Evolutionary conservation across 306 rosid species (phyloP), one percentile per base, ranked within the genome.

Genomic region (Vigna hirtella): DNA sequence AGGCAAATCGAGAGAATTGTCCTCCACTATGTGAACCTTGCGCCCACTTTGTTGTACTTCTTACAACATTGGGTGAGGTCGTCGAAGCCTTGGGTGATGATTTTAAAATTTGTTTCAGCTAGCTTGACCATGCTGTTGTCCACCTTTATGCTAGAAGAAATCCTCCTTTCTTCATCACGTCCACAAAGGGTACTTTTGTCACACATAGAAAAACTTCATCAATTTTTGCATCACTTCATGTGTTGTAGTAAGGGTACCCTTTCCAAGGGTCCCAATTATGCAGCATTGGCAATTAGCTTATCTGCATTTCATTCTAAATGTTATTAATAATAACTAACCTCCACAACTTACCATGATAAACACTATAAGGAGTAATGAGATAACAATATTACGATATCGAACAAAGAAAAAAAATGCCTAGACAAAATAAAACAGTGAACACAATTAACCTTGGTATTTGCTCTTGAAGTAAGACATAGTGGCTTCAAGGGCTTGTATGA

Each of bases 201-300:
- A 42, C 47, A 42, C 47, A 42, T 0, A 9, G 0, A 42, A 8
- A 42, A 42, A 42, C 2, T 2, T 42, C 47, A 42, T 42, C 0
- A 42, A 42, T 9, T 28, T 28, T 42, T 8, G 47, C 47, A 1
- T 42, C 12, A 2, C 47, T 42, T 42, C 13, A 42, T 12, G 47
- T 40, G 11, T 8, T 40, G 99, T 98, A 8, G 99, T 98, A 22
- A 95, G 97, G 65, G 93, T 95, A 72, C 99, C 99, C 89, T 95
- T 95, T 42, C 98, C 99, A 2, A 98, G 98, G 72, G 91, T 87
- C 15, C 96, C 99, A 69, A 95, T 93, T 95, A 93, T 10, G 88
- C 79, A 17, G 98, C 99, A 85, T 91, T 95, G 30, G 87, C 90
- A 69, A 91, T 88, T 14, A 93, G 93, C 80, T 95, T 98, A 85